phyloP scores from a whole-genome alignment of 495 filamentous ascomycete species.

The Cudoniella acicularis region DNA sequence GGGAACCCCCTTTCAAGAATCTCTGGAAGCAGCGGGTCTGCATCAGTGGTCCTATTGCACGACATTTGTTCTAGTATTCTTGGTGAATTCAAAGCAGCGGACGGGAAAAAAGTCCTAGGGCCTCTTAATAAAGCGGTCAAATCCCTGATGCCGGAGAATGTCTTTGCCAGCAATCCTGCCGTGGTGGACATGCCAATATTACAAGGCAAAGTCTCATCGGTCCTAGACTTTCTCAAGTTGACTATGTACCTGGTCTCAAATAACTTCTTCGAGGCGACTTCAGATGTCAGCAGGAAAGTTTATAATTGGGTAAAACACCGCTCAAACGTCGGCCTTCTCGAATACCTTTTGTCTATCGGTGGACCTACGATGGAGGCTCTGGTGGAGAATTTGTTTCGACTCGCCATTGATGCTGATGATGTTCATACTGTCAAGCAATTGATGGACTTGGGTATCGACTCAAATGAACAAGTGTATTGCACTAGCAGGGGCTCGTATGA shows the following conservation, averaged over 20 bases:
- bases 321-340: slow-evolving; percentile 1
- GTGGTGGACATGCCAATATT: background rate
- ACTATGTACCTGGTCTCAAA: slow-evolving; percentile 17
- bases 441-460: slow-evolving; percentile 12
- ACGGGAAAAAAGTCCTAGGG: too few species aligned
- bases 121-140: too few species aligned
- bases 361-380: slow-evolving; percentile 16
- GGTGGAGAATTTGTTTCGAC: slow-evolving; percentile 13
- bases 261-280: slow-evolving; percentile 7
- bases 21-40: too few species aligned
- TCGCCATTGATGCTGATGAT: slow-evolving; percentile 15
- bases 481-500: background rate
- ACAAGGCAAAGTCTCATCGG: background rate
- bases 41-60: too few species aligned
- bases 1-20: too few species aligned
- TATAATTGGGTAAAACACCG: slow-evolving; percentile 12
- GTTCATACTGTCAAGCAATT: slow-evolving; percentile 13
- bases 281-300: slow-evolving; percentile 1
- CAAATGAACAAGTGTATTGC: slow-evolving; percentile 9
- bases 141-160: slow-evolving; percentile 6
- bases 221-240: slow-evolving; percentile 5
- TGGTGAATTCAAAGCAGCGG: too few species aligned
- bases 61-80: too few species aligned
- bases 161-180: slow-evolving; percentile 1
- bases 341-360: slow-evolving; percentile 12